phyloP scores from a whole-genome alignment of 202 grass and related monocot genomes.

The Bolboschoenoplectus hybrid region DNA sequence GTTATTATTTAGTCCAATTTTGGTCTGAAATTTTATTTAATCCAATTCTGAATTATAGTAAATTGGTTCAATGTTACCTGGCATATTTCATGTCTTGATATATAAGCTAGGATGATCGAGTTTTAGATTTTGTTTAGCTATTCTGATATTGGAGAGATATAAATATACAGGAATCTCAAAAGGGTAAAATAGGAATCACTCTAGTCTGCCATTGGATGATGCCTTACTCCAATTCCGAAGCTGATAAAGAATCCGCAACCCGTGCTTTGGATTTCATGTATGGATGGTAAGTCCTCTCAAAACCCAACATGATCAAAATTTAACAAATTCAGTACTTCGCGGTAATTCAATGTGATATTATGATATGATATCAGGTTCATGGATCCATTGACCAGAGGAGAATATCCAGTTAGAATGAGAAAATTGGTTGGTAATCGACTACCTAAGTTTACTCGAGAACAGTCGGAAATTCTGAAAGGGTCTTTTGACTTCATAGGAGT shows the following conservation, averaged over 20 bases:
- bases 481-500: slow-evolving; percentile 89
- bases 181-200: slow-evolving; percentile 72
- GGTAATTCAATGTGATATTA: slow-evolving; percentile 17
- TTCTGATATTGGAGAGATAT: not conserved
- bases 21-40: not conserved
- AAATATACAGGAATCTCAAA: slow-evolving; percentile 50
- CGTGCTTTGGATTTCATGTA: slow-evolving; percentile 79
- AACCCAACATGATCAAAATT: not conserved
- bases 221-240: slow-evolving; percentile 59
- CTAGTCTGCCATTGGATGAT: slow-evolving; percentile 64
- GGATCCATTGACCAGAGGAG: slow-evolving; percentile 73
- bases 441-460: slow-evolving; percentile 61
- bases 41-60: not conserved
- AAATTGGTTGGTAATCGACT: slow-evolving; percentile 62
- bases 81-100: not conserved
- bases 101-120: not conserved
- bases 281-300: slow-evolving; percentile 72
- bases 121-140: not conserved
- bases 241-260: slow-evolving; percentile 54
- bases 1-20: slow-evolving; percentile 1
- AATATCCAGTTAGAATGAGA: slow-evolving; percentile 71
- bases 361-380: slow-evolving; percentile 60
- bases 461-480: slow-evolving; percentile 61
- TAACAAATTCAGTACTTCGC: not conserved
- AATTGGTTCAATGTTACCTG: not conserved